These are phyloP conservation scores for Lipomyces mesembrius DNA, from an alignment of 805 yeast genomes.

Conservation along the genomic window DNA sequence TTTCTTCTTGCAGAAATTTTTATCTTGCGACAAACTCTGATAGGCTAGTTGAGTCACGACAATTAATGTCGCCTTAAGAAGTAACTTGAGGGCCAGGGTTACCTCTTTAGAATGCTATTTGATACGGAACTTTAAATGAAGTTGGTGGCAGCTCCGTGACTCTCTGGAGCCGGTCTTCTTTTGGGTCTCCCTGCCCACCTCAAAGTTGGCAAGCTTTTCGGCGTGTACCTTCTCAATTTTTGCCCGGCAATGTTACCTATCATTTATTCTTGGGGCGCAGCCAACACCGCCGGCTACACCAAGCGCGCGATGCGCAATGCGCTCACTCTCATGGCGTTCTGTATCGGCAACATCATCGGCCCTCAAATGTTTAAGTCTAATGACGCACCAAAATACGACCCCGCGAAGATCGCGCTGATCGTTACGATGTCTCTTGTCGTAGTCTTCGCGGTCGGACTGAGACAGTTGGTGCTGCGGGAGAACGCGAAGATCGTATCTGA, in stretches of 20 bases:
- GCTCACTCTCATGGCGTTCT: constrained; percentile 64
- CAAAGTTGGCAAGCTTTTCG: constrained; percentile 22
- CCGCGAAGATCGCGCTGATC: constrained; percentile 63
- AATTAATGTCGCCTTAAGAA: no score
- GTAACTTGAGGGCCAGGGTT: no score
- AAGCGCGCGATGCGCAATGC: constrained; percentile 68
- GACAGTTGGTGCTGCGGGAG: constrained; percentile 46
- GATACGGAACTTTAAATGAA: no score
- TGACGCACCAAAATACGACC: constrained; percentile 58
- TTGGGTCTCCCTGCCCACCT: constrained; percentile 18
- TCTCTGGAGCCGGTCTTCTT: constrained; percentile 21
- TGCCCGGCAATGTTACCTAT: constrained; percentile 25
- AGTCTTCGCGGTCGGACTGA: constrained; percentile 51
- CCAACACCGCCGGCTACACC: constrained; percentile 73
- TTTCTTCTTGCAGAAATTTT: no score
- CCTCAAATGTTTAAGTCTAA: constrained; percentile 63
- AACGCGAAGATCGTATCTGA: constrained; percentile 46
- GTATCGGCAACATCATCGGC: constrained; percentile 69
- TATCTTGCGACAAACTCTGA: no score
- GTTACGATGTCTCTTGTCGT: constrained; percentile 53
- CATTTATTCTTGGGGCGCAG: constrained; percentile 22
- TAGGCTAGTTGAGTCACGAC: no score
- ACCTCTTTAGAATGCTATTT: no score
- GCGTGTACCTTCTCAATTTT: constrained; percentile 28
- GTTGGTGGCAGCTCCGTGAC: no score